Conservation (phyloP, 2,329 filamentous ascomycete genomes). For the Graphium sp. region DNA sequence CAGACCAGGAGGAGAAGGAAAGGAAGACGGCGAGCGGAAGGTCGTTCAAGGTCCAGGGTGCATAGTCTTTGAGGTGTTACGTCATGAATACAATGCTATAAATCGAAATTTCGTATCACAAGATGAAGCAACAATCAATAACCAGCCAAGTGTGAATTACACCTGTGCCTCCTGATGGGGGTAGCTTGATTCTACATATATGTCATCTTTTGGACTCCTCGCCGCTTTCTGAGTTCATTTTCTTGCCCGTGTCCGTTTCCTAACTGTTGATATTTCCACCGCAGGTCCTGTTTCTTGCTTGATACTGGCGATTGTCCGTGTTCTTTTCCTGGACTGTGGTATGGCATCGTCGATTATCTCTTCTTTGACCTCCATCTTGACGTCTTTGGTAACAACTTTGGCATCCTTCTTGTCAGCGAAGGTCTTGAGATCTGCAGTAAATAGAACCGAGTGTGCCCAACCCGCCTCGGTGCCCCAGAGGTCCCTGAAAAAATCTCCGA, state of each 20-base stretch:
- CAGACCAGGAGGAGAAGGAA: slow-evolving; percentile 93
- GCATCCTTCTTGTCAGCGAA: slow-evolving; percentile 44
- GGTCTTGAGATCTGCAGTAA: slow-evolving; percentile 77
- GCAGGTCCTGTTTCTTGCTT: too few relatives aligned
- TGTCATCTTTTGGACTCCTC: too few relatives aligned
- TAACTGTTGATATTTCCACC: too few relatives aligned
- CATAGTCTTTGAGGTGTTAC: too few relatives aligned
- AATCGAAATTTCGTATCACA: too few relatives aligned
- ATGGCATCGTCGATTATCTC: slow-evolving; percentile 7
- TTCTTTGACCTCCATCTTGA: slow-evolving; percentile 9
- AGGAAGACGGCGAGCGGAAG: slow-evolving; percentile 94
- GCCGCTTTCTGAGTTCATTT: too few relatives aligned
- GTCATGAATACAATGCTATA: too few relatives aligned
- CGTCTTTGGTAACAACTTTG: slow-evolving; percentile 1
- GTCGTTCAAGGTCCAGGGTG: slow-evolving; percentile 57
- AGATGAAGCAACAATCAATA: too few relatives aligned
- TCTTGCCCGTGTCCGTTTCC: too few relatives aligned
- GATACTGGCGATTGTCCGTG: slow-evolving; percentile 10
- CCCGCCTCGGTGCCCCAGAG: slow-evolving; percentile 90
- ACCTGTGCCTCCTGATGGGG: too few relatives aligned
- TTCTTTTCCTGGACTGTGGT: slow-evolving; percentile 13
- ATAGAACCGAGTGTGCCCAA: slow-evolving; percentile 94
- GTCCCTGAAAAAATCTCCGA: slow-evolving; percentile 75
- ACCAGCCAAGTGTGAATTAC: too few relatives aligned
- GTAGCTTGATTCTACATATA: too few relatives aligned